These are phyloP conservation scores for Candida ascalaphidarum DNA, from an alignment of 805 yeast species.

Conservation along the genomic window DNA sequence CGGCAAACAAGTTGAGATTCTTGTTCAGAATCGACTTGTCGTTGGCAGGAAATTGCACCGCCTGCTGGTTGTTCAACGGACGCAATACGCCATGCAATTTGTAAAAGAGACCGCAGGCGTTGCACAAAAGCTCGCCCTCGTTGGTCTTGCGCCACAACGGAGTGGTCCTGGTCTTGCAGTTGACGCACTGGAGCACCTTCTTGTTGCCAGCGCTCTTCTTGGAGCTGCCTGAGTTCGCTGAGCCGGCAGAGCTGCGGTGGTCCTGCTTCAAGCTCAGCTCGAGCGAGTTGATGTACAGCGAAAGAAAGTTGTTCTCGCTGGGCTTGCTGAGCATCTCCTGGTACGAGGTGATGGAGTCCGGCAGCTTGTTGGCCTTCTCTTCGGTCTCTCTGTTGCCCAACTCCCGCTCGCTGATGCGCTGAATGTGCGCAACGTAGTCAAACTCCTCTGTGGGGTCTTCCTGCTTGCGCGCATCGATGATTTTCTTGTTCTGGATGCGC, in stretches of 20 bases:
- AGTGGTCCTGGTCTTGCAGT: conserved; percentile 36
- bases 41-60: neutral
- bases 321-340: too few relatives aligned
- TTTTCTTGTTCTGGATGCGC: conserved; percentile 34
- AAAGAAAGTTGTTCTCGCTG: conserved; percentile 15
- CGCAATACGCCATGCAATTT: conserved; percentile 37
- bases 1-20: conserved; percentile 17
- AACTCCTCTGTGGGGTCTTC: conserved; percentile 23
- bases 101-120: conserved; percentile 38
- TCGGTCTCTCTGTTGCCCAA: too few relatives aligned
- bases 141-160: conserved; percentile 37
- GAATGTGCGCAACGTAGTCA: conserved; percentile 38
- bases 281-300: conserved; percentile 29
- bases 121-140: conserved; percentile 34
- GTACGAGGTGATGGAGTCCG: too few relatives aligned
- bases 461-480: conserved; percentile 4
- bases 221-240: conserved; percentile 1
- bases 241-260: conserved; percentile 8
- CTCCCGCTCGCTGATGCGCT: conserved; percentile 33
- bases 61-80: conserved; percentile 19
- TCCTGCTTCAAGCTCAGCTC: conserved; percentile 27
- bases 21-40: conserved; percentile 16
- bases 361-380: too few relatives aligned
- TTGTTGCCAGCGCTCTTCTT: conserved; percentile 4
- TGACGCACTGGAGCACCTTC: conserved; percentile 27